phyloP scores from a whole-genome alignment of 2,329 filamentous ascomycete genomes.

The Penicillium fuscoglaucum region DNA sequence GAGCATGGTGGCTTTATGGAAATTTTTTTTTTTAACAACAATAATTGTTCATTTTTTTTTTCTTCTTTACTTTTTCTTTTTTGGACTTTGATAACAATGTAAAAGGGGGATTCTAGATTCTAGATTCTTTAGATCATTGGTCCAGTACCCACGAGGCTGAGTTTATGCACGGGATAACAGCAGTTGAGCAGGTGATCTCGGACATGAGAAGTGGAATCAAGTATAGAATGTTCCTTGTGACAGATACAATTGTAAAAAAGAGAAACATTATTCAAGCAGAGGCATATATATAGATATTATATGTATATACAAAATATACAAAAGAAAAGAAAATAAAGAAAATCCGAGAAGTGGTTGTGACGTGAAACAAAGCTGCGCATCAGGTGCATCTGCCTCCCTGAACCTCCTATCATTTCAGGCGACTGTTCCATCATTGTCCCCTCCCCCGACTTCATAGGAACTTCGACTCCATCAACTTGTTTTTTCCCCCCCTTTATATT shows the following conservation, averaged over 20 bases:
- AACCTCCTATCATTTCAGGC: conserved; percentile 35
- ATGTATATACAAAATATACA: background rate
- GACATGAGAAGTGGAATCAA: background rate
- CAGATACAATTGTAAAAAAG: background rate
- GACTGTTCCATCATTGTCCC: conserved; percentile 28
- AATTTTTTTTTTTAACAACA: background rate
- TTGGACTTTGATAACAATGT: background rate
- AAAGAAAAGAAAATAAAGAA: background rate
- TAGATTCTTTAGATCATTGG: background rate
- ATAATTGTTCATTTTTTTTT: background rate
- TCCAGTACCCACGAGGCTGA: conserved; percentile 11
- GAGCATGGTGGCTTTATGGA: background rate
- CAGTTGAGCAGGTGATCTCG: conserved; percentile 5
- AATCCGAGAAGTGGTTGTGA: conserved; percentile 11
- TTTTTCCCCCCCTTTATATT: conserved; percentile 16
- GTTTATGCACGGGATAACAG: conserved; percentile 4
- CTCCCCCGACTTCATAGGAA: conserved; percentile 19
- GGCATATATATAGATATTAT: too few relatives aligned
- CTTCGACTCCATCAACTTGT: conserved; percentile 18
- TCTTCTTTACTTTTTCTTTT: background rate
- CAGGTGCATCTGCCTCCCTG: conserved; percentile 29
- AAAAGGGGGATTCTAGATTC: background rate
- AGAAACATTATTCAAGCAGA: background rate
- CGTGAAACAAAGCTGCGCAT: conserved; percentile 30
- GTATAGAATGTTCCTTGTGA: background rate